Base-by-base conservation (phyloP, 768 basidiomycete genomes). In the Wakefieldia striispora region DNA sequence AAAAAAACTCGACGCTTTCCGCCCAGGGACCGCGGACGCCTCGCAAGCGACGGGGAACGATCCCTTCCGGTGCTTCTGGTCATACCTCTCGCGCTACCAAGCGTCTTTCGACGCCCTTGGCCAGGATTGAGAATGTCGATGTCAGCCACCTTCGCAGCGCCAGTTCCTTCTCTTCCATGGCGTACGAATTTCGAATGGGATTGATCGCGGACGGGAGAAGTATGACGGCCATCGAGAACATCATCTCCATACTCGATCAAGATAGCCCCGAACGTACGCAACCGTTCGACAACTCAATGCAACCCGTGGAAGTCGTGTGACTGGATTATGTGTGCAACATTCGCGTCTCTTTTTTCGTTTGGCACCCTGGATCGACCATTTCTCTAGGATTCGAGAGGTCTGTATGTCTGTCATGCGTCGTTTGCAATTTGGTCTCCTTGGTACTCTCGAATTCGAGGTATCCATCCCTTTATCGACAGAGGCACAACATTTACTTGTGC, bases 211-310 rank as follows among this genome's bases (percentile, higher is more conserved):
- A 68, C 19, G 59, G 59, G 21, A 54, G 47, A 34, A 67, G 57
- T 29, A 56, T 58, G 35, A 49, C 61, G 1, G 54, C 61, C n/a
- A 49, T 62, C 26, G 53, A 61, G 33, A 57, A 61, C 49, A 51
- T 68, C 35, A 59, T 66, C 13, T 62, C 62, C 17, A 21, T 68
- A 26, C 55, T 66, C 37, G 65, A 68, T 52, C 66, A 64, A 41
- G 45, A 53, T 5, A 65, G 52, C 35, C 52, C 62, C 0, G 47
- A 59, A 17, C 44, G 50, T 4, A 49, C n/a, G 35, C 41, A 40
- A 12, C 43, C 21, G 3, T 42, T 33, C 10, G 16, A n/a, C 12
- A 38, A 43, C 31, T 16, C 35, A 34, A 39, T 45, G 2, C 50
- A 38, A 4, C 33, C 46, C 31, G 40, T 43, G 19, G 51, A 50